A percentile compares a stretch with the other conserved stretches of the same genome.
phyloP scores from a whole-genome alignment of 192 early-diverging fungal genomes.

The Diversispora epigaea region DNA sequence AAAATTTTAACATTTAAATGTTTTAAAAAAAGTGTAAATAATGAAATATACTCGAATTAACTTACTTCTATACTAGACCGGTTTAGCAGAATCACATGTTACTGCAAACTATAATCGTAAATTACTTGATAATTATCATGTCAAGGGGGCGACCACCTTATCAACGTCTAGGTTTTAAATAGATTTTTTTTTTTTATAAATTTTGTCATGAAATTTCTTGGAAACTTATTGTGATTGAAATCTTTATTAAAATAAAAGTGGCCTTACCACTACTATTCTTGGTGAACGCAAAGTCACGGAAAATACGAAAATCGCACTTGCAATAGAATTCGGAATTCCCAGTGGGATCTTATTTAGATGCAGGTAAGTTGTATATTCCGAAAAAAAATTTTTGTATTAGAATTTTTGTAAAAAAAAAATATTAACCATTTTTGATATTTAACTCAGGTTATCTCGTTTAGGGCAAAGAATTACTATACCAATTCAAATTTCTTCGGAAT shows the following conservation, averaged over 20 bases:
- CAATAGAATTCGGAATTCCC: constrained; percentile 59
- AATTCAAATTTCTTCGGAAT: constrained; percentile 58
- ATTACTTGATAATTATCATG: constrained; percentile 41
- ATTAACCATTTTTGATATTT: no score
- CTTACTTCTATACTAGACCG: constrained; percentile 40
- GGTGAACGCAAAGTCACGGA: constrained; percentile 56
- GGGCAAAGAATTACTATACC: constrained; percentile 69
- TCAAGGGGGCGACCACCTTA: constrained; percentile 48
- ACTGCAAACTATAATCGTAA: constrained; percentile 52
- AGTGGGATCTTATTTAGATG: constrained; percentile 61
- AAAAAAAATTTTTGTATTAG: not conserved
- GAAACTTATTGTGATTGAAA: not conserved
- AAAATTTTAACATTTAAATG: not conserved
- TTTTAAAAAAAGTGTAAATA: not conserved
- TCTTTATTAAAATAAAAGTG: constrained; percentile 29
- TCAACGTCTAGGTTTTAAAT: constrained; percentile 37
- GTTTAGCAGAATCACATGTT: constrained; percentile 53
- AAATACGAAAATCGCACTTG: constrained; percentile 56
- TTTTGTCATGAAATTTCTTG: not conserved
- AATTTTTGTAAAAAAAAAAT: not conserved
- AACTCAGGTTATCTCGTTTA: constrained; percentile 58
- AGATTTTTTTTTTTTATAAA: not conserved
- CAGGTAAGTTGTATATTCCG: constrained; percentile 34
- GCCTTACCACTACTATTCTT: constrained; percentile 50
- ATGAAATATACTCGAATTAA: not conserved